Conservation (phyloP, 768 basidiomycete genomes). For the Boletellus sp. region DNA sequence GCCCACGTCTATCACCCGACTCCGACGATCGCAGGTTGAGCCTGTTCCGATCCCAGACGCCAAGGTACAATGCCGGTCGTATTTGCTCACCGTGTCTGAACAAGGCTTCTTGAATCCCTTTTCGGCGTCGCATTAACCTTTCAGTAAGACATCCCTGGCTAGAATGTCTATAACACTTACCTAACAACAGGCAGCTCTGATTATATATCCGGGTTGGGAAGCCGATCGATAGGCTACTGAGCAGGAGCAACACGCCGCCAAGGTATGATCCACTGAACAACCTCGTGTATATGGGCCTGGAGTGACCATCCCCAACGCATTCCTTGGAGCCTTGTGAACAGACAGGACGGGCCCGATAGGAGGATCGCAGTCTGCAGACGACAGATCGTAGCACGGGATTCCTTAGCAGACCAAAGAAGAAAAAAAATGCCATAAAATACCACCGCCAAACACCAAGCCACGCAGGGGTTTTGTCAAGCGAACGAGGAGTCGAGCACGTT, state of each 20-base stretch:
- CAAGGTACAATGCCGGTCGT: not conserved
- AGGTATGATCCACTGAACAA: constrained; percentile 8
- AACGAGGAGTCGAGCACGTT: too few relatives aligned
- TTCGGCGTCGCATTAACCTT: not conserved
- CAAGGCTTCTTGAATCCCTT: constrained; percentile 16
- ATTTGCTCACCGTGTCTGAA: constrained; percentile 9
- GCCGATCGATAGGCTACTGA: not conserved
- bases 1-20: too few relatives aligned
- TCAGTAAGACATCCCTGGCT: not conserved
- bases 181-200: constrained; percentile 7
- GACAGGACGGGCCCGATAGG: too few relatives aligned
- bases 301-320: not conserved
- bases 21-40: too few relatives aligned
- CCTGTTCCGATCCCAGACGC: not conserved
- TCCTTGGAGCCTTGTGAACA: not conserved
- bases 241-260: constrained; percentile 6
- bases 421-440: not conserved
- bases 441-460: not conserved
- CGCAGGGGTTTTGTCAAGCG: too few relatives aligned
- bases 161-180: constrained; percentile 4
- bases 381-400: not conserved
- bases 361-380: too few relatives aligned
- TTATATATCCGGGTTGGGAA: not conserved
- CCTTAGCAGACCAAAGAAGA: not conserved
- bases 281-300: constrained; percentile 1